A percentile compares a stretch with the other conserved stretches of the same genome.
phyloP scores from a whole-genome alignment of 305 asterid species.

The Fraxinus baroniana region DNA sequence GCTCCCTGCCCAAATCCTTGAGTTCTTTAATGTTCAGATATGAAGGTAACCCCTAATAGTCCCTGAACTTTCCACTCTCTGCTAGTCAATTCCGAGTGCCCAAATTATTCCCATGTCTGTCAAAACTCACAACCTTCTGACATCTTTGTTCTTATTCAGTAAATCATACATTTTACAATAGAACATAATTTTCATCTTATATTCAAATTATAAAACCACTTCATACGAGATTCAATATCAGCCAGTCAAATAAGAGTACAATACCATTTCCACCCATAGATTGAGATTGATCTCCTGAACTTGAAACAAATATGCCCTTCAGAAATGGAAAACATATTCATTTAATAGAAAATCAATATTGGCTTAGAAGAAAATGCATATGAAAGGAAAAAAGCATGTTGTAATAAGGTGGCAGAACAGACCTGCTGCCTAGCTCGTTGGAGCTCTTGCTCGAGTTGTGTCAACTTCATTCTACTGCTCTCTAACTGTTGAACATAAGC shows the following conservation, averaged over 20 bases:
- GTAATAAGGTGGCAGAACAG: background rate
- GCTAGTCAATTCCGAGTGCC: background rate
- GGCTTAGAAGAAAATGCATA: conserved; percentile 11
- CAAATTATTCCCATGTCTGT: background rate
- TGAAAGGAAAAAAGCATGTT: background rate
- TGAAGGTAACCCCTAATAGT: background rate
- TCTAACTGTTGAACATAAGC: conserved; percentile 94
- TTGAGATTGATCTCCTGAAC: conserved; percentile 92
- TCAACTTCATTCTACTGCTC: conserved; percentile 91
- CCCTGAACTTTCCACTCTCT: background rate
- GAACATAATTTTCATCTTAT: conserved; percentile 3
- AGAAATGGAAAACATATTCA: conserved; percentile 29
- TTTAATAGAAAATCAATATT: conserved; percentile 19
- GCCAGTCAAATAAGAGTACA: conserved; percentile 21
- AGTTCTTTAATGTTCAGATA: background rate
- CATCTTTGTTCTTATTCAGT: background rate
- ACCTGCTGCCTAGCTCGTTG: conserved; percentile 97
- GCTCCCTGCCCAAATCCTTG: conserved; percentile 5
- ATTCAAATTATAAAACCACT: background rate
- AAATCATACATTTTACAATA: background rate
- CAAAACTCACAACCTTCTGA: too few relatives aligned
- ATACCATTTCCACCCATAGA: conserved; percentile 57
- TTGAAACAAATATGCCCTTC: conserved; percentile 92
- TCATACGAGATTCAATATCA: conserved; percentile 5
- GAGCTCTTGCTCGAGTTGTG: conserved; percentile 94